Percentiles rank a stretch among this genome's conserved stretches.
phyloP scores from a whole-genome alignment of 2,329 filamentous ascomycete genomes.

The Aureobasidium lini region DNA sequence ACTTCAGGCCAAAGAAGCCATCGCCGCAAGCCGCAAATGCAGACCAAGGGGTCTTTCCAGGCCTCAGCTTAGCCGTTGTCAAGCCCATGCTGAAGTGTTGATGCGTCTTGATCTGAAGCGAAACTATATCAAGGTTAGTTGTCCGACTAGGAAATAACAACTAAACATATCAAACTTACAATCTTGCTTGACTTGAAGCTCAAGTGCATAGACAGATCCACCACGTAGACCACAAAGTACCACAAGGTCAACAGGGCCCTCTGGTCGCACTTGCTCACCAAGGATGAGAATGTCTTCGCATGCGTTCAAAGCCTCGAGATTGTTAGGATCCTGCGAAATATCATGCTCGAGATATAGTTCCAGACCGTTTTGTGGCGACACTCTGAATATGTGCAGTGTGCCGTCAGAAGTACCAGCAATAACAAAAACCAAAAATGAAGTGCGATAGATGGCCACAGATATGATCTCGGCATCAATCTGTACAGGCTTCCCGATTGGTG shows the following conservation, averaged over 20 bases:
- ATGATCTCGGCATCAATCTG: slow-evolving; percentile 25
- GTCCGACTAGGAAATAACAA: no score
- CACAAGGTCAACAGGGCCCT: slow-evolving; percentile 13
- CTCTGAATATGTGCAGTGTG: slow-evolving; percentile 21
- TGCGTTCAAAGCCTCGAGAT: slow-evolving; percentile 14
- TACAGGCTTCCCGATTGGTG: slow-evolving; percentile 13
- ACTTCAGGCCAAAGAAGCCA: slow-evolving; percentile 30
- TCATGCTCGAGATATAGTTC: slow-evolving; percentile 16
- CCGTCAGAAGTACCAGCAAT: slow-evolving; percentile 27
- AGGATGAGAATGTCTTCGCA: slow-evolving; percentile 28
- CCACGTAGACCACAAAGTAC: slow-evolving; percentile 32
- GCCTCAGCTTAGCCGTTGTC: slow-evolving; percentile 14
- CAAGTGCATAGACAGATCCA: slow-evolving; percentile 21
- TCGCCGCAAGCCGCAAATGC: slow-evolving; percentile 34
- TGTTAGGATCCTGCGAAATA: slow-evolving; percentile 9
- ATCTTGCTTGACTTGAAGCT: slow-evolving; percentile 4
- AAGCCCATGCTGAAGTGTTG: slow-evolving; percentile 8
- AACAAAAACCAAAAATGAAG: slow-evolving; percentile 19
- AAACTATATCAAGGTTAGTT: background rate
- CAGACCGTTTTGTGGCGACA: slow-evolving; percentile 15
- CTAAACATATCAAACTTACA: background rate
- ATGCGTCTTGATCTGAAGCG: background rate
- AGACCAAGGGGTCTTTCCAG: background rate
- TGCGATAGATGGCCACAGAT: slow-evolving; percentile 27
- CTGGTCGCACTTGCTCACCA: background rate